Evolutionary conservation across 2,329 filamentous ascomycete genomes (phyloP), one percentile per base, ranked within the genome.

Genomic region (Ceratocystis lukuohia): DNA sequence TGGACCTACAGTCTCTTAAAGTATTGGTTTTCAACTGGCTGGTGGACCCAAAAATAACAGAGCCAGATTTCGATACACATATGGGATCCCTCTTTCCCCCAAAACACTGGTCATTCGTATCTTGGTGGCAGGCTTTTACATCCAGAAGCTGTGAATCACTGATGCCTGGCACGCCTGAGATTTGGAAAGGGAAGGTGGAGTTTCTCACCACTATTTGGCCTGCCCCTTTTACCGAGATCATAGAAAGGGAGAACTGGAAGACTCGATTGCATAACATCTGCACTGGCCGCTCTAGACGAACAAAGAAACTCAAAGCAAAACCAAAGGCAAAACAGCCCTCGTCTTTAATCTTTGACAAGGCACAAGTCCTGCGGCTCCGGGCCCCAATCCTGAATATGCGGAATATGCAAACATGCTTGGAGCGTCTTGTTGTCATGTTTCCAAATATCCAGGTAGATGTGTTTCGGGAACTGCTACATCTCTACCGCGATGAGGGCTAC

Each of bases 361-460:
- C 48, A 7, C 59, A 61, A 25, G 44, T 61, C 15, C 8, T 3
- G n/a, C 59, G 12, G 8, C 20, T 8, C 10, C 59, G 12, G 6
- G 17, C 44, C 6, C 59, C 59, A 7, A 20, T 61, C 8, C 28
- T 44, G 22, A 44, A 45, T 45, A 45, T 45, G 33, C 33, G 41
- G 33, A 61, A 61, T 20, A 44, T 44, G n/a, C 59, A 61, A 22
- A 44, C 20, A 5, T 61, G 84, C 70, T 83, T 94, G 69, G 82
- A 83, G 68, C 84, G 81, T 12, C 81, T 94, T 56, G 83, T 85
- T 25, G 84, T 84, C 61, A 80, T 92, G 7, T 94, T 94, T 70
- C 89, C 89, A 33, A 84, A 92, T 74, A 80, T 92, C n/a, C 87
- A 91, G 74, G 80, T 89, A 68, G 88, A 92, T 70, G 89, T 92